Evolutionary conservation across 306 rosid species (phyloP), one percentile per base, ranked within the genome.

Genomic region (Vachellia collinsii): DNA sequence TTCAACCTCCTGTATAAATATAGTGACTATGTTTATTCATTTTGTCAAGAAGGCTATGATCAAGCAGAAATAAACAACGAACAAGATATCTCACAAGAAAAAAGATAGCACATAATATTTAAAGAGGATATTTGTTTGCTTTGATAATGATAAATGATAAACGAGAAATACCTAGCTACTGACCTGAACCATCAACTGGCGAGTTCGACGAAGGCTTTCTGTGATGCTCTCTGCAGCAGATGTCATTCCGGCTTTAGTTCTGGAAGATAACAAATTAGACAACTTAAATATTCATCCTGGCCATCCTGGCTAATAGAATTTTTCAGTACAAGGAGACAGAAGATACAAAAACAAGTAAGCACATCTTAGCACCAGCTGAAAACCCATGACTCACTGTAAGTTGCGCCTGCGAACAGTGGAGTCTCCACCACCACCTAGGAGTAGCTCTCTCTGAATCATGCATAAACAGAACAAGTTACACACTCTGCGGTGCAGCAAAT

Each of bases 161-260:
- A 29, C 4, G 29, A 41, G 38, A 59, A 16, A 37, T 9, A 77
- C 53, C 67, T 66, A 70, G 75, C 54, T 22, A 77, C 87, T 34
- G 74, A 94, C 97, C 97, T 92, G 97, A 86, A 89, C 97, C 97
- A 92, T 92, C 77, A 94, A 80, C 75, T 94, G 98, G 73, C 97
- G 98, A 47, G 97, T 86, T 5, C 97, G 94, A 10, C 97, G 93
- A 62, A 92, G 97, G 94, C 95, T 94, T 51, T 92, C 97, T 0
- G 97, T 94, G 76, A 94, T 92, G 91, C 97, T 91, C 79, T 92
- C 98, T 58, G 94, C 94, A 9, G 98, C 97, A 80, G 97, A 91
- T 51, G 97, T 94, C 97, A 94, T 94, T 76, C 97, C 95, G 65
- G 92, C 95, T 80, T 91, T 92, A 78, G 97, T 92, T 89, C 98